Base-by-base conservation (phyloP, 73 alveolate species). In the Paramecium sonneborni region DNA sequence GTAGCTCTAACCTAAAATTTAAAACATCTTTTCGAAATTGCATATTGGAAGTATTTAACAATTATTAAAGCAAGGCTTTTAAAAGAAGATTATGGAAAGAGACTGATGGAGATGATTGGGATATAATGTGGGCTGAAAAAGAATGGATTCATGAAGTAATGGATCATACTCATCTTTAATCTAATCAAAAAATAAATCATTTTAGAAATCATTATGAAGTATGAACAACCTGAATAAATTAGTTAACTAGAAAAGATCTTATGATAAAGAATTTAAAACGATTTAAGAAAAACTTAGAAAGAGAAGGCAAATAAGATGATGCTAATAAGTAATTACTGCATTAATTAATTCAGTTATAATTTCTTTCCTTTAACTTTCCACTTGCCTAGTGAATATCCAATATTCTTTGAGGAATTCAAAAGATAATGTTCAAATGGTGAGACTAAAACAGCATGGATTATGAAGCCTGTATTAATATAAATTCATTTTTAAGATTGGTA, bases 341-440 rank as follows among this genome's bases (percentile, higher is more conserved):
- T 39, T 43, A 14, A 30, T 35, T 28, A 38, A 6, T 76, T 11
- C 55, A 86, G 96, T 23, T 92, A 95, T 85, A 93, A 97, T 93
- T 98, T 98, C 96, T 96, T 97, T 88, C 99, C 99, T 18, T 93
- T 97, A 44, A 98, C 99, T 11, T 98, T 96, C 87, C 97, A 97
- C 94, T 95, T 98, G 95, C 99, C 99, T 14, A 97, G 99, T 23
- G 99, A 99, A 93, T 99, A 98, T 92, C 95, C 99, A 23, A 94
- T 99, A 92, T 99, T 99, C 95, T 99, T 97, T 76, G 99, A 99
- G 93, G 99, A 99, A 95, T 99, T 98, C 96, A 98, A 98, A 95
- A 98, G 97, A 84, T 88, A 95, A 14, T 46, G 67, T 14, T 35
- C 86, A 5, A 34, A 26, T 43, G 48, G 92, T 6, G 95, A 94